A percentile compares a stretch with the other conserved stretches of the same genome.
Evolutionary conservation across 805 yeast species (phyloP).

Genomic region (Saitoella complicata): DNA sequence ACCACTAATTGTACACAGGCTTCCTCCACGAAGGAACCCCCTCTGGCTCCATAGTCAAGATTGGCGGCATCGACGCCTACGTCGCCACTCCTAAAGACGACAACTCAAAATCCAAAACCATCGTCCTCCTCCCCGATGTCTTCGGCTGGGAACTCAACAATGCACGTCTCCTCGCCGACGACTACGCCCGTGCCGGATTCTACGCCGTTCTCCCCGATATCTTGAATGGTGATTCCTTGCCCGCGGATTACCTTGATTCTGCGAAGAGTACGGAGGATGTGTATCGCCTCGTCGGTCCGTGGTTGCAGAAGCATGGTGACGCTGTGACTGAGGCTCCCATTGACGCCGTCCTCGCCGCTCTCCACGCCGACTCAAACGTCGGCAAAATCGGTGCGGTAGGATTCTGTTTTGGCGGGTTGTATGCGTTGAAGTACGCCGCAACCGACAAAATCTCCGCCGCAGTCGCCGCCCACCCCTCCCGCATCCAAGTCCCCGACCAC

Average conservation of each 20-base stretch:
- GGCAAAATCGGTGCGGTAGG: slow-evolving; percentile 47
- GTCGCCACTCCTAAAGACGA: too few species aligned
- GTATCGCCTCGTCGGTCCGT: slow-evolving; percentile 26
- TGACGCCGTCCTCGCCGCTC: slow-evolving; percentile 27
- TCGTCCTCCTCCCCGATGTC: slow-evolving; percentile 49
- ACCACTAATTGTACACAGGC: too few species aligned
- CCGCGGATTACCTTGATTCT: slow-evolving; percentile 14
- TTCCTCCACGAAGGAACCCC: too few species aligned
- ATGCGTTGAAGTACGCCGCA: slow-evolving; percentile 36
- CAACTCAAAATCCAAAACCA: too few species aligned
- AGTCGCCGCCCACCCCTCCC: slow-evolving; percentile 76
- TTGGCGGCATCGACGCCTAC: too few species aligned
- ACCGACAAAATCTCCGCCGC: slow-evolving; percentile 32
- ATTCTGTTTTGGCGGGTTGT: slow-evolving; percentile 75
- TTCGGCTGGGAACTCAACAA: slow-evolving; percentile 48
- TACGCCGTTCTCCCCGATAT: slow-evolving; percentile 66
- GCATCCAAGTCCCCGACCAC: too few species aligned
- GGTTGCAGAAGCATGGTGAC: slow-evolving; percentile 40
- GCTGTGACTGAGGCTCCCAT: slow-evolving; percentile 35
- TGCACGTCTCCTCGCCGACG: slow-evolving; percentile 32
- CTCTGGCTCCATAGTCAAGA: too few species aligned
- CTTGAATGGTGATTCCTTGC: slow-evolving; percentile 37
- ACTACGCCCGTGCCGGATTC: slow-evolving; percentile 44
- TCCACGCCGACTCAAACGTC: slow-evolving; percentile 33
- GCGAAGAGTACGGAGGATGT: slow-evolving; percentile 11